phyloP scores from a whole-genome alignment of 352 stramenopile species.

The Globisporangium spinosum region DNA sequence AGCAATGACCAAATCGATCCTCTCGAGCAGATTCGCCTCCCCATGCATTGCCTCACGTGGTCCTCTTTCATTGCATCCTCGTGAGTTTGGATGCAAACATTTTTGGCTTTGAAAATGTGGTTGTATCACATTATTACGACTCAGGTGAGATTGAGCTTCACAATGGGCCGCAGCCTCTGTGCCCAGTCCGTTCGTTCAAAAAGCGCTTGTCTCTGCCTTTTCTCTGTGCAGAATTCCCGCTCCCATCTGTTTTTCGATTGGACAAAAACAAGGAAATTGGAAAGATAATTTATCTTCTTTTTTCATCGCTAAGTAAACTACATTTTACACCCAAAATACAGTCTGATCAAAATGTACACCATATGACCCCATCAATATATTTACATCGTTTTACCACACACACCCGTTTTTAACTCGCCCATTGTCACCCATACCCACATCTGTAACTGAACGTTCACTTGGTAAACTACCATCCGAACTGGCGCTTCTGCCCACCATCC shows the following conservation, averaged over 20 bases:
- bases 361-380: neutral
- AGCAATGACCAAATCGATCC: too few relatives aligned
- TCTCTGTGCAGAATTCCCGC: constrained; percentile 2
- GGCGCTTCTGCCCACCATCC: constrained; percentile 2
- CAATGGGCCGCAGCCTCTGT: too few relatives aligned
- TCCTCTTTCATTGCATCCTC: too few relatives aligned
- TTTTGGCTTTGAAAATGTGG: too few relatives aligned
- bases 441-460: neutral
- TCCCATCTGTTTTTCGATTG: neutral
- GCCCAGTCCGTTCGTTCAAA: neutral
- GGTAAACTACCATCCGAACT: constrained; percentile 9
- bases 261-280: neutral
- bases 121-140: too few relatives aligned
- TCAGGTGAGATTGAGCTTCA: too few relatives aligned
- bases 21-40: too few relatives aligned
- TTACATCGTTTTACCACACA: neutral
- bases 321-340: neutral
- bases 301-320: neutral
- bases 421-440: neutral
- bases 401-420: neutral
- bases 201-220: neutral
- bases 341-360: neutral
- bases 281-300: neutral
- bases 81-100: too few relatives aligned
- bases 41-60: too few relatives aligned